phyloP scores from a whole-genome alignment of 1,284 basidiomycete species.

The Fomitiporia mediterranea region DNA sequence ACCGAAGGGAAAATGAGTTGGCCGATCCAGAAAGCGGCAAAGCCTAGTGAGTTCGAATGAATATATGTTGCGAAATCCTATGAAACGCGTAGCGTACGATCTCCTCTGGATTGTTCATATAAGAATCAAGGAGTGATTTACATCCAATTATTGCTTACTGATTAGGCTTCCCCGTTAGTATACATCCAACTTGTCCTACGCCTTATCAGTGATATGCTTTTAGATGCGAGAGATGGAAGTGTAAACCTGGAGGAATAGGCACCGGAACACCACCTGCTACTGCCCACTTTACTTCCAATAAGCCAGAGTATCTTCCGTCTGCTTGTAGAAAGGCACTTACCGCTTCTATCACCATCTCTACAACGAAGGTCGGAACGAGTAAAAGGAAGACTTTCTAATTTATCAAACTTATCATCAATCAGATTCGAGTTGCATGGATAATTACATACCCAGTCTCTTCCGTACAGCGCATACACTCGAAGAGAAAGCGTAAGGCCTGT shows the following conservation, averaged over 20 bases:
- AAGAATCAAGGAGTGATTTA: background rate
- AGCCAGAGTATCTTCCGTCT: background rate
- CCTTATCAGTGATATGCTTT: background rate
- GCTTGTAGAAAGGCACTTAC: background rate
- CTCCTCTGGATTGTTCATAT: background rate
- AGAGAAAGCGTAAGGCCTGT: constrained; percentile 16
- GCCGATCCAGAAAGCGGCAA: constrained; percentile 20
- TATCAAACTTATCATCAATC: background rate
- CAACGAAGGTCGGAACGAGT: constrained; percentile 8
- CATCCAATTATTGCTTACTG: constrained; percentile 13
- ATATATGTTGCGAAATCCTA: constrained; percentile 10
- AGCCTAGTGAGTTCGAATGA: constrained; percentile 3
- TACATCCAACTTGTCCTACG: constrained; percentile 10
- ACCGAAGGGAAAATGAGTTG: constrained; percentile 17
- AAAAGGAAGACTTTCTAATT: constrained; percentile 9
- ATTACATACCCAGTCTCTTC: constrained; percentile 1
- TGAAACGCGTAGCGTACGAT: background rate
- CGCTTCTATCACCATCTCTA: constrained; percentile 12
- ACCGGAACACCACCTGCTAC: constrained; percentile 15
- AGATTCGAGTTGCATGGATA: background rate
- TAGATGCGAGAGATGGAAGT: background rate
- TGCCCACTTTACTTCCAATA: constrained; percentile 19
- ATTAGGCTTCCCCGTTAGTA: constrained; percentile 10
- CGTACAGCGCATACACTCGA: constrained; percentile 16
- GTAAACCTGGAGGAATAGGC: constrained; percentile 10